Conservation (phyloP, 1,284 basidiomycete species). For the Heterobasidion irregulare region DNA sequence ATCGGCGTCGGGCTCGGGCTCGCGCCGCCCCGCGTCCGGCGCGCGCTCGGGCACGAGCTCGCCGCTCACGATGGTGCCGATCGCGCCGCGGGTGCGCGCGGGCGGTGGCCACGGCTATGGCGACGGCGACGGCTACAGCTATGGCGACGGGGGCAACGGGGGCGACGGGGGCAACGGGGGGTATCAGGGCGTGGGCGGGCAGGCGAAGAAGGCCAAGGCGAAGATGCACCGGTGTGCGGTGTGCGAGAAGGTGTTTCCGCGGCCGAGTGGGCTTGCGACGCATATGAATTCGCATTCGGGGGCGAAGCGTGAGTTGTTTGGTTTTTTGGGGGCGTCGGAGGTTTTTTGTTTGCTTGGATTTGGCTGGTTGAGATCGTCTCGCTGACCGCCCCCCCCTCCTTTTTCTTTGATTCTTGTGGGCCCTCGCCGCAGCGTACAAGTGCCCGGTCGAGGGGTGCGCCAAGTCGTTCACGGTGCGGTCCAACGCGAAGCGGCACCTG, state of each 20-base stretch:
- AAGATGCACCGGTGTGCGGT: conserved; percentile 46
- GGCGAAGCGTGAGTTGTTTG: conserved; percentile 35
- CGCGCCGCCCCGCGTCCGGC: too few species aligned
- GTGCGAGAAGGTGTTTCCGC: conserved; percentile 52
- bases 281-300: conserved; percentile 71
- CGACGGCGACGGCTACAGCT: not conserved
- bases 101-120: not conserved
- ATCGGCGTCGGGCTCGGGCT: too few species aligned
- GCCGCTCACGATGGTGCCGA: not conserved
- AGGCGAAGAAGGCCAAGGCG: conserved; percentile 8
- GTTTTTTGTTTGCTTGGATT: too few species aligned
- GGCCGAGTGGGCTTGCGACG: conserved; percentile 57
- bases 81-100: not conserved
- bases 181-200: too few species aligned
- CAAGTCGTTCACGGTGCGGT: conserved; percentile 53
- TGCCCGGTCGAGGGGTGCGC: conserved; percentile 47
- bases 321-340: not conserved
- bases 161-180: not conserved
- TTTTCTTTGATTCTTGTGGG: not conserved
- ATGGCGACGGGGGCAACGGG: not conserved
- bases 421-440: conserved; percentile 34
- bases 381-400: not conserved
- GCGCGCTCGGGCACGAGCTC: not conserved
- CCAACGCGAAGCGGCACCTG: conserved; percentile 57
- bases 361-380: too few species aligned